A percentile compares a stretch with the other conserved stretches of the same genome.
phyloP scores from a whole-genome alignment of 352 stramenopile genomes.

The Phytopythium chamaehyphon region DNA sequence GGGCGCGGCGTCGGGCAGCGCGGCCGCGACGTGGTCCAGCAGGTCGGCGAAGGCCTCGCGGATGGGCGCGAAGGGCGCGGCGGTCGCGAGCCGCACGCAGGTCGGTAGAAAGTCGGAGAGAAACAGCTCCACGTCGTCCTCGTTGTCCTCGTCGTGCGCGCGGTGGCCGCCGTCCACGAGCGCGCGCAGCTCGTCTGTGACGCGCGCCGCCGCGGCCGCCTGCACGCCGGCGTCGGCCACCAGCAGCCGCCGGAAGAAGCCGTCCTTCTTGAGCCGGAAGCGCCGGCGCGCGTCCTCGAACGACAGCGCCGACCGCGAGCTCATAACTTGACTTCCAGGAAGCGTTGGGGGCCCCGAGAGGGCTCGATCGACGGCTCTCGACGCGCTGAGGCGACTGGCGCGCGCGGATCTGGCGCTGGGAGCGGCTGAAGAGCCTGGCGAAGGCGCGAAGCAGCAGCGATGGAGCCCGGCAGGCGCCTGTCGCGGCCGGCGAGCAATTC shows the following conservation, averaged over 20 bases:
- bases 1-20: conserved; percentile 24
- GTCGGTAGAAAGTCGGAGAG: conserved; percentile 71
- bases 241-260: conserved; percentile 77
- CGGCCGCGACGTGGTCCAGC: conserved; percentile 35
- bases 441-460: too few relatives aligned
- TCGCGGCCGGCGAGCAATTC: too few relatives aligned
- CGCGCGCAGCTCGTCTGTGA: conserved; percentile 51
- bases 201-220: conserved; percentile 47
- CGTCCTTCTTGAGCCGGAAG: conserved; percentile 67
- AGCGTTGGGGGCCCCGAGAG: too few relatives aligned
- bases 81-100: conserved; percentile 52
- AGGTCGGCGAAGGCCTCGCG: conserved; percentile 50
- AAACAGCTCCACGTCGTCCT: conserved; percentile 27
- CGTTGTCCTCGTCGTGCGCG: conserved; percentile 12
- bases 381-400: too few relatives aligned
- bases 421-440: too few relatives aligned
- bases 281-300: conserved; percentile 42
- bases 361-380: too few relatives aligned
- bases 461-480: too few relatives aligned
- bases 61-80: conserved; percentile 65
- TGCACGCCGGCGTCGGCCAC: conserved; percentile 61
- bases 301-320: conserved; percentile 15
- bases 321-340: background rate
- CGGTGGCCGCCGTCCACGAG: conserved; percentile 38
- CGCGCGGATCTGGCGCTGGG: too few relatives aligned